These are phyloP conservation scores for Scedosporium apiospermum DNA, from an alignment of 2,329 filamentous ascomycete species.

Conservation along the genomic window DNA sequence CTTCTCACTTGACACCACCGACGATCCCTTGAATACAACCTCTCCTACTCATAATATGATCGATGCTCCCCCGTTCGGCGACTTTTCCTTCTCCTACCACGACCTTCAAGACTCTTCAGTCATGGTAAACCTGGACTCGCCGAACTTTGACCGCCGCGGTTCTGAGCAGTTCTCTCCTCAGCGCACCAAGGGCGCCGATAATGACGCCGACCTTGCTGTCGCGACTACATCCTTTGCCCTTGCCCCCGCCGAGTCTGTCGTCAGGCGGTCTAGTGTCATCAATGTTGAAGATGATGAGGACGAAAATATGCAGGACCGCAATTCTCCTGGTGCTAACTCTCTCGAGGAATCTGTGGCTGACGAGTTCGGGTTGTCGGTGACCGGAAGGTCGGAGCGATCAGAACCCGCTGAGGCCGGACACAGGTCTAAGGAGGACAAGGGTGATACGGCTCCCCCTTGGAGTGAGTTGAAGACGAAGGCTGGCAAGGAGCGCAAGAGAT, in stretches of 20 bases:
- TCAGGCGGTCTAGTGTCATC: slow-evolving; percentile 16
- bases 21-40: slow-evolving; percentile 23
- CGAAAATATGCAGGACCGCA: slow-evolving; percentile 32
- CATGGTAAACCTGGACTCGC: slow-evolving; percentile 26
- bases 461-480: slow-evolving; percentile 83
- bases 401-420: slow-evolving; percentile 45
- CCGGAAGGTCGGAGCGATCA: slow-evolving; percentile 31
- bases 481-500: slow-evolving; percentile 86
- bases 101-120: slow-evolving; percentile 30
- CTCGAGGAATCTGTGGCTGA: slow-evolving; percentile 46
- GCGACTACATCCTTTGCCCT: slow-evolving; percentile 22
- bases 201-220: not conserved
- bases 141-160: slow-evolving; percentile 20
- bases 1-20: slow-evolving; percentile 14
- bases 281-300: slow-evolving; percentile 18
- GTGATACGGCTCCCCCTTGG: slow-evolving; percentile 57
- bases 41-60: slow-evolving; percentile 29
- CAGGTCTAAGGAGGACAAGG: slow-evolving; percentile 47
- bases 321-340: slow-evolving; percentile 32
- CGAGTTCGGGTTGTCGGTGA: slow-evolving; percentile 46
- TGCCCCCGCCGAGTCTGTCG: slow-evolving; percentile 18
- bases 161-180: slow-evolving; percentile 21
- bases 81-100: slow-evolving; percentile 44
- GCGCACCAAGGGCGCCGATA: slow-evolving; percentile 2
- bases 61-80: slow-evolving; percentile 39